These are phyloP conservation scores for Articulospora tetracladia DNA, from an alignment of 495 filamentous ascomycete genomes.

Conservation along the genomic window DNA sequence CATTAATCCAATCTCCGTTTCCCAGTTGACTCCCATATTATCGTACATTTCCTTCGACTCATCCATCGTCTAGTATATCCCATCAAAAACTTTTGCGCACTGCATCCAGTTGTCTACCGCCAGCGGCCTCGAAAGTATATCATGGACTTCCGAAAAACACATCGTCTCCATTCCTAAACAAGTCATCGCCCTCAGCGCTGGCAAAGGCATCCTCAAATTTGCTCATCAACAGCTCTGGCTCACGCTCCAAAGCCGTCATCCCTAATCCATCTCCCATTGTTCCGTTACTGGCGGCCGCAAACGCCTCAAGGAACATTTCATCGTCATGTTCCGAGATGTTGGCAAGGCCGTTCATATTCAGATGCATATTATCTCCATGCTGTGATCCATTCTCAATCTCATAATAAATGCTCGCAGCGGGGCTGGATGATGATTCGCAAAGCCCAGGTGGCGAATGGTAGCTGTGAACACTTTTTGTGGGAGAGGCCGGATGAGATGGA, in stretches of 20 bases:
- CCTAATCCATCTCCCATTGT: slow-evolving; percentile 23
- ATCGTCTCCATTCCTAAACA: slow-evolving; percentile 38
- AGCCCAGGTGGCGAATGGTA: slow-evolving; percentile 38
- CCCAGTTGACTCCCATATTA: not conserved
- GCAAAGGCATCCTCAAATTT: slow-evolving; percentile 44
- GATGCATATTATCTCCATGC: slow-evolving; percentile 25
- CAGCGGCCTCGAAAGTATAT: not conserved
- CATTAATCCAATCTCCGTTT: not conserved
- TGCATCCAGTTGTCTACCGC: not conserved
- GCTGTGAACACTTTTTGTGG: slow-evolving; percentile 37
- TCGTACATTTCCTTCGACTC: not conserved
- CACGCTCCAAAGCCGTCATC: slow-evolving; percentile 34
- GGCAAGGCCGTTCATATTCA: slow-evolving; percentile 27
- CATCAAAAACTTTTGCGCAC: not conserved
- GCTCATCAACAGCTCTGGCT: slow-evolving; percentile 37
- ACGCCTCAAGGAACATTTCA: slow-evolving; percentile 31
- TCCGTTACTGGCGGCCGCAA: slow-evolving; percentile 25
- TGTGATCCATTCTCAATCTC: slow-evolving; percentile 35
- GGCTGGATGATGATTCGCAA: slow-evolving; percentile 42
- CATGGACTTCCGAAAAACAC: slow-evolving; percentile 33
- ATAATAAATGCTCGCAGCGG: slow-evolving; percentile 41
- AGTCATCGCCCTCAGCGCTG: slow-evolving; percentile 28
- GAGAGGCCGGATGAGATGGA: slow-evolving; percentile 37
- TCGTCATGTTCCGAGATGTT: slow-evolving; percentile 29
- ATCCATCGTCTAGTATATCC: not conserved